phyloP scores from a whole-genome alignment of 2,329 filamentous ascomycete species.

The Lachnellula hyalina region DNA sequence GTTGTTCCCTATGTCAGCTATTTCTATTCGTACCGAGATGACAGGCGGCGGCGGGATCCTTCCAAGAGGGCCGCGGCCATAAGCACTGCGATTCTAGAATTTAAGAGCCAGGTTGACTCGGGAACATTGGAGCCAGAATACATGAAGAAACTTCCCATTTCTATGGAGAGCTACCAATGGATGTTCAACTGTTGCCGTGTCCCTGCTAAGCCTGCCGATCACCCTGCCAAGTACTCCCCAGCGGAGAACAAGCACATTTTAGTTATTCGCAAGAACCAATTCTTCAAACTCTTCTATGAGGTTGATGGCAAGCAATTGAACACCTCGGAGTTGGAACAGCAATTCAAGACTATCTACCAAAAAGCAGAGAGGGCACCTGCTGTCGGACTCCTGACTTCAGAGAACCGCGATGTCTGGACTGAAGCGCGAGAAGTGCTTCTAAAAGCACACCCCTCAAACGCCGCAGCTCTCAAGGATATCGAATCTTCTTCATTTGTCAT shows the following conservation, averaged over 20 bases:
- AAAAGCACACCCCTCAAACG: conserved; percentile 72
- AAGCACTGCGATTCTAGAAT: conserved; percentile 78
- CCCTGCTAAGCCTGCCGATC: conserved; percentile 74
- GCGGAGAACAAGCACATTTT: conserved; percentile 81
- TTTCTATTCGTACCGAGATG: conserved; percentile 98
- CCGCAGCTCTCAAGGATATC: conserved; percentile 69
- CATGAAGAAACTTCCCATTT: conserved; percentile 95
- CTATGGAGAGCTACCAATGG: conserved; percentile 97
- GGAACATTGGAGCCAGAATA: conserved; percentile 91
- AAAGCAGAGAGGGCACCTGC: conserved; percentile 66
- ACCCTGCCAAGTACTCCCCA: conserved; percentile 72
- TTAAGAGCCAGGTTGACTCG: conserved; percentile 86
- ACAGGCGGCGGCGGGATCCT: conserved; percentile 79
- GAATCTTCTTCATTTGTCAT: conserved; percentile 87
- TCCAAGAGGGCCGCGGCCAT: conserved; percentile 91
- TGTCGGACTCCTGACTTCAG: conserved; percentile 79
- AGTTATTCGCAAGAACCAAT: conserved; percentile 90
- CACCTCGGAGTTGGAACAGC: conserved; percentile 80
- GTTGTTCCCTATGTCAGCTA: conserved; percentile 98
- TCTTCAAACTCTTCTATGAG: conserved; percentile 87
- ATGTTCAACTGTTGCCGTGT: conserved; percentile 97
- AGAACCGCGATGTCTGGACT: conserved; percentile 92
- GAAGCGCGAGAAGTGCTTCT: conserved; percentile 75
- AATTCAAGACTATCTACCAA: conserved; percentile 82
- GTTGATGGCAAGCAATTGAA: conserved; percentile 80